Evolutionary conservation across 2,329 filamentous ascomycete species (phyloP), one percentile per base, ranked within the genome.

Genomic region (Calonectria henricotiae): DNA sequence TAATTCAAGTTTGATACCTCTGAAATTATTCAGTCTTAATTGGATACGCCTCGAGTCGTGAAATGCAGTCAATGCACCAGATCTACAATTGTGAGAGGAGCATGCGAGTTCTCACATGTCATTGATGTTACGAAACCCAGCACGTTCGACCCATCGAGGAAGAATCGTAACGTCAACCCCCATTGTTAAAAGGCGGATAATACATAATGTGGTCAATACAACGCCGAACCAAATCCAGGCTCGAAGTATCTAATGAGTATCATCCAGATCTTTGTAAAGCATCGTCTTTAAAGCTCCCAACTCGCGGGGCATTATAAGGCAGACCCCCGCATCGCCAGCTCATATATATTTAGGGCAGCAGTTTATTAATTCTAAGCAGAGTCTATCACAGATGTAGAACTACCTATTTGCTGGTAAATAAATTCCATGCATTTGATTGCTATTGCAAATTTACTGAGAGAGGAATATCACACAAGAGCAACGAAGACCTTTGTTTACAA

Each of bases 71-170:
- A 41, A 41, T 41, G 39, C 13, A 6, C 39, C 5, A 13, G 13
- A 41, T 4, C 17, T 41, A 13, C 39, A 41, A 41, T 20, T 20
- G 20, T 20, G 20, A 20, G 20, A 20, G 20, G 20, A 20, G 20
- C 20, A 20, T 20, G 20, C 20, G 20, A 20, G 20, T 20, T 20
- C 20, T 20, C 20, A 20, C 20, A 20, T 20, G 20, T 20, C 1
- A 20, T 20, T 20, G 20, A 20, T 20, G 20, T 20, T 20, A 35
- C 67, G 30, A 68, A 65, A 1, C 61, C 61, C 8, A 68, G 41
- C 12, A 68, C 20, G 17, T 54, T 47, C 2, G 47, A 47, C 12
- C 62, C 62, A 11, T 37, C 8, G 12, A 46, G 55, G 23, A 65
- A 8, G 8, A 44, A 35, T 1, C 27, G 17, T 11, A 55, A 17